Percentiles rank a stretch among this genome's conserved stretches.
These are phyloP conservation scores for Pholiota molesta DNA, from an alignment of 768 basidiomycete genomes.

Conservation along the genomic window DNA sequence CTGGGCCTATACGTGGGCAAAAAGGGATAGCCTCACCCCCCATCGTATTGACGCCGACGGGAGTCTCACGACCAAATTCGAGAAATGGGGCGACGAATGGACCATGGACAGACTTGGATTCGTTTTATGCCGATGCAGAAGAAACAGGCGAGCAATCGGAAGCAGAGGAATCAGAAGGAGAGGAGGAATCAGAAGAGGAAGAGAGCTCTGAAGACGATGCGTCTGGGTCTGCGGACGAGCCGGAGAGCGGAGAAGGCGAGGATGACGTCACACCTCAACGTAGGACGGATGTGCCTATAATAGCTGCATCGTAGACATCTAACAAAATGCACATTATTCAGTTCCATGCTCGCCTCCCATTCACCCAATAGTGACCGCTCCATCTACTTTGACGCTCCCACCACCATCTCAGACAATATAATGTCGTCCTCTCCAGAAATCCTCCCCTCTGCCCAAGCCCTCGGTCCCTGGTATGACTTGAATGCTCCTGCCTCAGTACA, in stretches of 20 bases:
- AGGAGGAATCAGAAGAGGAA: constrained; percentile 18
- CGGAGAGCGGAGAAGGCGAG: constrained; percentile 4
- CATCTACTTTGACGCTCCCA: constrained; percentile 22
- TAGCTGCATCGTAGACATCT: background rate
- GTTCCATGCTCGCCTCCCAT: constrained; percentile 1
- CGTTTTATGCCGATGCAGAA: constrained; percentile 67
- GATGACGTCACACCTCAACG: constrained; percentile 17
- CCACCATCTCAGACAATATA: constrained; percentile 1
- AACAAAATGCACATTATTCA: background rate
- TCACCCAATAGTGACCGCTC: constrained; percentile 15
- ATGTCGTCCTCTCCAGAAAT: constrained; percentile 23
- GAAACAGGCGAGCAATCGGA: constrained; percentile 28
- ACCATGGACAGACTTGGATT: constrained; percentile 65
- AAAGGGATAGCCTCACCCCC: constrained; percentile 41
- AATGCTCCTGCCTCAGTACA: background rate
- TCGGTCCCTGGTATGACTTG: constrained; percentile 3
- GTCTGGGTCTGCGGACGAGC: constrained; percentile 13
- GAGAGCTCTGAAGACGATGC: constrained; percentile 18
- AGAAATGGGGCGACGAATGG: constrained; percentile 41
- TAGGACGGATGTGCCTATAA: background rate
- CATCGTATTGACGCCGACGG: constrained; percentile 59
- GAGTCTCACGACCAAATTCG: constrained; percentile 45
- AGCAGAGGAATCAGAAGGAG: constrained; percentile 20
- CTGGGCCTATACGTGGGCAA: constrained; percentile 22
- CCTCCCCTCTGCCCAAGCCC: constrained; percentile 7